These are phyloP conservation scores for Ceratocystis huliohia DNA, from an alignment of 2,329 filamentous ascomycete species.

Conservation along the genomic window DNA sequence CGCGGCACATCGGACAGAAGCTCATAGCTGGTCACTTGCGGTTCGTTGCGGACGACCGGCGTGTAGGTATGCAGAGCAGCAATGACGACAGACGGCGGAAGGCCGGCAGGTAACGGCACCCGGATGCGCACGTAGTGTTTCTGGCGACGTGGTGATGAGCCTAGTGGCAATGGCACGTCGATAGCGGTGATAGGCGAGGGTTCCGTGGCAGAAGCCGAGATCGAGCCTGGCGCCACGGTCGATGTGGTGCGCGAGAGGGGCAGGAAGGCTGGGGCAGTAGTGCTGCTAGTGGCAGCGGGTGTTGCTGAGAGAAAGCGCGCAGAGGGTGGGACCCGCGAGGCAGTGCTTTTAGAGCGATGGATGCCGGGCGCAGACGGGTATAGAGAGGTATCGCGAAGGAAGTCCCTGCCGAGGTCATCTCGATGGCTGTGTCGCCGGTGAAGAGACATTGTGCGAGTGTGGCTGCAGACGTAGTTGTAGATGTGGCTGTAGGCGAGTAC, in stretches of 20 bases:
- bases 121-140: conserved; percentile 28
- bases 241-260: conserved; percentile 9
- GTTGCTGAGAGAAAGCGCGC: neutral
- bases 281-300: neutral
- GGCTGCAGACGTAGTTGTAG: too few species aligned
- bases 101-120: conserved; percentile 32
- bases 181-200: conserved; percentile 17
- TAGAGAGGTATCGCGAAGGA: neutral
- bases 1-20: conserved; percentile 28
- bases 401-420: neutral
- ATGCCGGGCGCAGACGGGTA: neutral
- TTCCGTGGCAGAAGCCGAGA: conserved; percentile 27
- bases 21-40: conserved; percentile 29
- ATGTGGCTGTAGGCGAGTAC: neutral
- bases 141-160: conserved; percentile 20
- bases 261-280: conserved; percentile 7
- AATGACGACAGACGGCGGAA: conserved; percentile 31
- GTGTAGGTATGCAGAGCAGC: conserved; percentile 31
- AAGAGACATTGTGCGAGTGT: neutral
- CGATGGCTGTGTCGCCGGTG: conserved; percentile 5
- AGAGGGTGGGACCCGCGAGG: neutral
- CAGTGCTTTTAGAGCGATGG: conserved; percentile 4
- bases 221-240: conserved; percentile 1
- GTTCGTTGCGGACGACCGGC: conserved; percentile 33
- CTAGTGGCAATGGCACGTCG: conserved; percentile 21